Conservation (phyloP, 306 rosid genomes). For the Vigna unguiculata region DNA sequence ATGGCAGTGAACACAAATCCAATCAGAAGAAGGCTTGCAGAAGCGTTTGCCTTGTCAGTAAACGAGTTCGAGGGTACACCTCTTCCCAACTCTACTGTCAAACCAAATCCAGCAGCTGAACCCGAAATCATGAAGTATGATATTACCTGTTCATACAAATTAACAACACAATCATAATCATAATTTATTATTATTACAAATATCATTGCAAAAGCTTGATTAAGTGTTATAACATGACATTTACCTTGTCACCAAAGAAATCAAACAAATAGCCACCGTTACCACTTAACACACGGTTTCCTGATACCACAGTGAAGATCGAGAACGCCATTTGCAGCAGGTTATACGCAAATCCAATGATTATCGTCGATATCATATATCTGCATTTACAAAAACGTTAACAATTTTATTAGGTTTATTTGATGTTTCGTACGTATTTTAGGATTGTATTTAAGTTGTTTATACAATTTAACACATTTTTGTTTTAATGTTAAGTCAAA, state of each 20-base stretch:
- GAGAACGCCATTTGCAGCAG: conserved; percentile 61
- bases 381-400: conserved; percentile 50
- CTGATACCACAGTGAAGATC: conserved; percentile 42
- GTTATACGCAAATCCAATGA: conserved; percentile 53
- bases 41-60: conserved; percentile 52
- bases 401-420: too few species aligned
- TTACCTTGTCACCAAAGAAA: conserved; percentile 78
- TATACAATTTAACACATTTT: too few species aligned
- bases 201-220: not conserved
- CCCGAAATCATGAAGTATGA: conserved; percentile 64
- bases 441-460: too few species aligned
- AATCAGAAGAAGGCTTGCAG: conserved; percentile 57
- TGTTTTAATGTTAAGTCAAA: too few species aligned
- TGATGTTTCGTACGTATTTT: too few species aligned
- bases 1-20: conserved; percentile 58
- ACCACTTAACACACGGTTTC: conserved; percentile 42
- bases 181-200: not conserved
- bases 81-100: conserved; percentile 45
- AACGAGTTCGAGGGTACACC: conserved; percentile 1
- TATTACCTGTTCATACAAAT: conserved; percentile 48
- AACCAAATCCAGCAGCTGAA: conserved; percentile 68
- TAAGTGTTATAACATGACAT: too few species aligned
- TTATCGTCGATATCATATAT: conserved; percentile 63
- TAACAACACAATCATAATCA: not conserved
- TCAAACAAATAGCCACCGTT: conserved; percentile 47